Base-by-base conservation (phyloP, 2,329 filamentous ascomycete genomes). In the Aspergillus niger region DNA sequence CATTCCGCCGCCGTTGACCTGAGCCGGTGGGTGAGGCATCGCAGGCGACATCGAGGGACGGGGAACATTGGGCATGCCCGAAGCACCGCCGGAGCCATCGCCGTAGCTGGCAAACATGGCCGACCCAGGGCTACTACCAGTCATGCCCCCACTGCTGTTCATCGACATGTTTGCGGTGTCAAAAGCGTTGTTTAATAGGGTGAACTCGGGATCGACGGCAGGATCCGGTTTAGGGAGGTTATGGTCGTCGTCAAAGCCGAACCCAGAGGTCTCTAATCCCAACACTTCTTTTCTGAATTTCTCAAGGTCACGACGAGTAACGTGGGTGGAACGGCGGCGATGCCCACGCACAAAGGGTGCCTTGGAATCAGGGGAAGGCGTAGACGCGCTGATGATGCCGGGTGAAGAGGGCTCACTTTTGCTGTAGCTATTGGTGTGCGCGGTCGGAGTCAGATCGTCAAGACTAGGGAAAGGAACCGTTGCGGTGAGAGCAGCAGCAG, bases 291-390 rank as follows among this genome's bases (percentile, higher is more conserved):
- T 71, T 65, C 71, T 70, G 62, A 76, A 75, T 65, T 73, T 74
- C 65, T 74, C 71, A 67, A 76, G 72, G 70, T 76, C 74, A 65
- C 69, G 69, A 62, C 67, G 72, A 67, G 72, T 76, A 55, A 77
- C 76, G 69, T 74, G 75, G 64, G 76, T 77, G 63, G 76, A 77
- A 62, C 75, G 76, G 67, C 76, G 76, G 63, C 76, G 76, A 62
- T 76, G 73, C 67, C 73, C 73, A 73, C 72, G 74, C 58, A 74
- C 69, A 63, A 69, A 74, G 58, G 68, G 65, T 70, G 72, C 68
- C 69, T 72, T 71, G 68, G 72, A 69, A 70, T 65, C 54, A 65
- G 70, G 67, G 63, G 73, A 57, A 56, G 68, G 54, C 60, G 64
- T 67, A 58, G 65, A 66, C 62, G 63, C 67, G 68, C 70, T 72